Base-by-base conservation (phyloP, 306 rosid genomes). In the Oemleria cerasiformis region DNA sequence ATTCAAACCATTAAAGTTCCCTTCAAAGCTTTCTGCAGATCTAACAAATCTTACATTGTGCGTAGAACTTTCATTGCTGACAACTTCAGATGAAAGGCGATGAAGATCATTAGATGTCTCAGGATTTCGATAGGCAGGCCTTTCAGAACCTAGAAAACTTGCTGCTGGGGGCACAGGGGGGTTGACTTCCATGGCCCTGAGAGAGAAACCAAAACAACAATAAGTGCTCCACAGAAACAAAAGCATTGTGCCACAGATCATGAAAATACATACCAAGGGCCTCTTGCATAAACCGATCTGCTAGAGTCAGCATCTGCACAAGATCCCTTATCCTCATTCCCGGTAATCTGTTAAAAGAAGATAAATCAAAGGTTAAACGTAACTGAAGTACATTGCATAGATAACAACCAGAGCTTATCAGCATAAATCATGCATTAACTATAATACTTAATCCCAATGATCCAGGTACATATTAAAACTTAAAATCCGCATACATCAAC, bases 271-370 rank as follows among this genome's bases (percentile, higher is more conserved):
- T 86, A 90, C 98, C 98, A 87, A 66, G 98, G 84, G 41, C 84
- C 79, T 63, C 84, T 84, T 38, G 91, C 69, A 51, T 92, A 84
- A 48, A 84, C 13, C 65, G 86, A 76, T 67, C 77, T 85, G 55
- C 78, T 86, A 63, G 86, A 70, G 73, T 72, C 82, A 75, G 81
- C 92, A 79, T 83, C 82, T 42, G 93, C 86, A 78, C 86, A 88
- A 69, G 88, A 88, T 71, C 77, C 87, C 76, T 77, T 81, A 66
- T 74, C 51, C 19, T 30, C 68, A 61, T 77, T 77, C 54, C 73
- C 78, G 55, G 83, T 19, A 72, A 63, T 87, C 98, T 90, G 91
- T 73, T 39, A 21, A 55, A 69, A 68, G 7, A 25, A 40, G 75
- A 82, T 54, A 30, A 49, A 68, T 17, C 15, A 21, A 40, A 51